Conservation (phyloP, 2,329 filamentous ascomycete species). For the Chrysoporthe deuterocubensis region DNA sequence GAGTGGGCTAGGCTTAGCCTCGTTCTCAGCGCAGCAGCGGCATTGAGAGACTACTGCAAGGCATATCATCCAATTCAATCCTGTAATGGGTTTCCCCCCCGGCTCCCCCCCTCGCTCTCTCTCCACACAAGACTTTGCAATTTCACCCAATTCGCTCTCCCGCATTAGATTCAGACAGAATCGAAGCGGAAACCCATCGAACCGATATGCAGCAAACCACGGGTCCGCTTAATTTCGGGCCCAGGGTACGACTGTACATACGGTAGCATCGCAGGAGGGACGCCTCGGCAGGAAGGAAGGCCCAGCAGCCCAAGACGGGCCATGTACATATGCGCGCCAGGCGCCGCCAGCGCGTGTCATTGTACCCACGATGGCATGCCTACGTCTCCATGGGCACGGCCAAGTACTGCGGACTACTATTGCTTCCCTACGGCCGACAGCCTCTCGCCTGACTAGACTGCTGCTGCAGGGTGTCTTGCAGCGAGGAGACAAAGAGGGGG, state of each 20-base stretch:
- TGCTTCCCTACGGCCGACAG: background rate
- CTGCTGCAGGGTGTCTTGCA: background rate
- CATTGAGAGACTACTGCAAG: background rate
- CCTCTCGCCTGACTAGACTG: background rate
- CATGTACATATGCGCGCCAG: slow-evolving; percentile 4
- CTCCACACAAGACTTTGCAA: background rate
- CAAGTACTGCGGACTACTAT: background rate
- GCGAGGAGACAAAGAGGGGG: background rate
- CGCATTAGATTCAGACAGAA: slow-evolving; percentile 9
- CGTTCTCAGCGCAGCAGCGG: background rate
- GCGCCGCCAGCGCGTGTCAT: background rate
- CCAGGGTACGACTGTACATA: background rate
- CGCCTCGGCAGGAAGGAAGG: slow-evolving; percentile 3
- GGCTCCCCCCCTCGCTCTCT: background rate
- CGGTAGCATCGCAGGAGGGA: background rate
- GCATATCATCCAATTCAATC: slow-evolving; percentile 5
- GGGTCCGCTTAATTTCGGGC: background rate
- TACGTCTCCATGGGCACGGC: background rate
- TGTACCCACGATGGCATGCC: background rate
- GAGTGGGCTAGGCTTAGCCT: background rate
- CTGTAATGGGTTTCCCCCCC: background rate
- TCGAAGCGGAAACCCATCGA: background rate
- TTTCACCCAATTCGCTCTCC: slow-evolving; percentile 1
- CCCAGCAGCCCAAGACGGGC: background rate
- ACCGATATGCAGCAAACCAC: background rate